phyloP scores from a whole-genome alignment of 441 rosid genomes.

The Biscutella laevigata region DNA sequence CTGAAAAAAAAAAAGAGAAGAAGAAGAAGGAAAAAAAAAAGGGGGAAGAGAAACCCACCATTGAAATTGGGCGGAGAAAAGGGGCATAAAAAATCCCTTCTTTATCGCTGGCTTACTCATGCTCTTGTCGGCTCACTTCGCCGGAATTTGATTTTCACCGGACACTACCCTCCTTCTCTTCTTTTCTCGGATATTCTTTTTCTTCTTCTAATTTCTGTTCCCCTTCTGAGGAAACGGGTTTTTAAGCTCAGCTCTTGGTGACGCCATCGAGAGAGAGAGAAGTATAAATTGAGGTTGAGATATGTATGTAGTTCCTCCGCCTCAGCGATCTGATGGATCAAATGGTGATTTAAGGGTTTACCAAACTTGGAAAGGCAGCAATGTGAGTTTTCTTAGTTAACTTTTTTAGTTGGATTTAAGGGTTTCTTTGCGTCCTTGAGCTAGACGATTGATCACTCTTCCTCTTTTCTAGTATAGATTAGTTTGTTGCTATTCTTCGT shows the following conservation, averaged over 20 bases:
- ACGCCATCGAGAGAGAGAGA: slow-evolving; percentile 6
- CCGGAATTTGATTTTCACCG: slow-evolving; percentile 28
- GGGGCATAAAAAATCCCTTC: slow-evolving; percentile 18
- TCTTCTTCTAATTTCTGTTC: neutral
- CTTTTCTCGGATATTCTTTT: neutral
- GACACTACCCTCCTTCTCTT: neutral
- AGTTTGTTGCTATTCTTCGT: neutral
- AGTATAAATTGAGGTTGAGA: slow-evolving; percentile 24
- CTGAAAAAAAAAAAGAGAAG: neutral
- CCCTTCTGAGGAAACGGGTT: slow-evolving; percentile 1
- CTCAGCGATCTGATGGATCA: slow-evolving; percentile 59
- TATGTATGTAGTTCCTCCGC: slow-evolving; percentile 71
- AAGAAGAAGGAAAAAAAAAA: slow-evolving; percentile 1
- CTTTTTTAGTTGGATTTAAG: neutral
- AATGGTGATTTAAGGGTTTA: slow-evolving; percentile 47
- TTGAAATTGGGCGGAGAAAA: slow-evolving; percentile 19
- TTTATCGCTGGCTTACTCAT: slow-evolving; percentile 24
- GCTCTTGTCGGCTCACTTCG: slow-evolving; percentile 27
- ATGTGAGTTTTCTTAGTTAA: slow-evolving; percentile 36
- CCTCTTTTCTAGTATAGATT: neutral
- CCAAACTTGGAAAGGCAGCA: slow-evolving; percentile 72
- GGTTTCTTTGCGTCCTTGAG: neutral
- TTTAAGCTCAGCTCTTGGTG: slow-evolving; percentile 18
- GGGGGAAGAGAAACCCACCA: slow-evolving; percentile 20
- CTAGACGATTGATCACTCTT: neutral